Conservation (phyloP, 192 early-diverging fungal genomes). For the Backusella westeae region DNA sequence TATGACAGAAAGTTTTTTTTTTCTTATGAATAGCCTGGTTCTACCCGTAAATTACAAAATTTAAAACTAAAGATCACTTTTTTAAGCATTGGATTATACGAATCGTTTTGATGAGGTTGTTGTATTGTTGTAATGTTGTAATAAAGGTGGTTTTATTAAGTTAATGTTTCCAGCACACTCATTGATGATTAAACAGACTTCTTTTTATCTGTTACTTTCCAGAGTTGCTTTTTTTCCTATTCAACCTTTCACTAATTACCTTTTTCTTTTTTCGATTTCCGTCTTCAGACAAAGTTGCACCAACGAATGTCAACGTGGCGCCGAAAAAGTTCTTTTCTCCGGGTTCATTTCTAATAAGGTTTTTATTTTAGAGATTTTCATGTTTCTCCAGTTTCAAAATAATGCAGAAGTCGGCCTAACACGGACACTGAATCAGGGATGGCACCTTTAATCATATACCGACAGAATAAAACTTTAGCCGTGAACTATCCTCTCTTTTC, state of each 20-base stretch:
- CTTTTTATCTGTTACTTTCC: neutral
- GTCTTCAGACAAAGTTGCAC: neutral
- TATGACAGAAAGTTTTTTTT: neutral
- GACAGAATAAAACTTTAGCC: constrained; percentile 8
- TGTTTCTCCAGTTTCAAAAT: neutral
- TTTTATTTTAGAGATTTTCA: constrained; percentile 3
- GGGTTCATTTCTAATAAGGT: constrained; percentile 7
- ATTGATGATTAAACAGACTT: neutral
- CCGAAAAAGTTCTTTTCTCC: neutral
- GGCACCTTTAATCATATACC: neutral
- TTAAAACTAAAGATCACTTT: neutral
- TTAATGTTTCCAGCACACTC: neutral
- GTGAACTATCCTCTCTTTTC: neutral
- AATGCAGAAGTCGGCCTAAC: neutral
- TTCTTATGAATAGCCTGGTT: neutral
- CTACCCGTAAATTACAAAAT: neutral
- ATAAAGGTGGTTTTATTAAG: neutral
- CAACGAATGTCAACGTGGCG: constrained; percentile 3
- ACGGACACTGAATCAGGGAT: neutral
- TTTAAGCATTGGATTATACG: neutral
- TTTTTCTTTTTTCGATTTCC: neutral
- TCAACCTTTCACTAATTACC: neutral
- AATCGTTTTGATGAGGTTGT: neutral
- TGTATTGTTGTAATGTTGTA: neutral
- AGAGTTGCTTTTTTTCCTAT: neutral